A percentile compares a stretch with the other conserved stretches of the same genome.
Conservation (phyloP, 2,329 filamentous ascomycete species). For the Penicillium fuscoglaucum region DNA sequence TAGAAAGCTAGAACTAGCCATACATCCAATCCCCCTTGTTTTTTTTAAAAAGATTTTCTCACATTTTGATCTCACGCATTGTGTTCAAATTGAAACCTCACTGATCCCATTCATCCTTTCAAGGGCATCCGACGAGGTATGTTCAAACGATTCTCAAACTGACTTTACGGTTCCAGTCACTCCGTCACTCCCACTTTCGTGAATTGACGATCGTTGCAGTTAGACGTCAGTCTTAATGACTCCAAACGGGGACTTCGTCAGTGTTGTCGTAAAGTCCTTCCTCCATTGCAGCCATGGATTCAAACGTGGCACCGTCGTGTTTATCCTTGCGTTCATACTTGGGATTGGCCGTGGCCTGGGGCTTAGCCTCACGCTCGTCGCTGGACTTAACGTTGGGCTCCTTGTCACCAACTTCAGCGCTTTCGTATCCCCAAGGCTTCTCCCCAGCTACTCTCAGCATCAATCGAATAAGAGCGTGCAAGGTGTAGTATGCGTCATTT, state of each 20-base stretch:
- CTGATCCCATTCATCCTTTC: background rate
- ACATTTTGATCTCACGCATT: slow-evolving; percentile 1
- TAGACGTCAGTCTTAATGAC: background rate
- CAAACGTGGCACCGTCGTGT: background rate
- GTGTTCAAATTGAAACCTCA: background rate
- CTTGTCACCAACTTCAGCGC: background rate
- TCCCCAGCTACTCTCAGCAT: slow-evolving; percentile 10
- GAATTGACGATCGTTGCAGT: background rate
- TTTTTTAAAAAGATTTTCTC: background rate
- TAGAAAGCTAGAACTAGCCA: background rate
- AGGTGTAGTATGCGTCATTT: slow-evolving; percentile 79
- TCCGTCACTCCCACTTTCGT: background rate
- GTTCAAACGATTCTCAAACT: background rate
- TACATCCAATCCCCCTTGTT: background rate
- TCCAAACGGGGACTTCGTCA: background rate
- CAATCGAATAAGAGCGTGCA: slow-evolving; percentile 70
- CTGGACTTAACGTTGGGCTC: background rate
- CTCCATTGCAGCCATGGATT: background rate
- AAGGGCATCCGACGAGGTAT: background rate
- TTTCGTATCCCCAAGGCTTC: background rate
- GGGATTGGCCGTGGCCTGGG: background rate
- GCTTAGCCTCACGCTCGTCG: background rate
- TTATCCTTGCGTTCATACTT: background rate
- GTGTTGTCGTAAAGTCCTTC: background rate
- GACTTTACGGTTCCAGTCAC: background rate